Percentiles rank a stretch among this genome's conserved stretches.
phyloP scores from a whole-genome alignment of 2,329 filamentous ascomycete genomes.

The Chalara sp. region DNA sequence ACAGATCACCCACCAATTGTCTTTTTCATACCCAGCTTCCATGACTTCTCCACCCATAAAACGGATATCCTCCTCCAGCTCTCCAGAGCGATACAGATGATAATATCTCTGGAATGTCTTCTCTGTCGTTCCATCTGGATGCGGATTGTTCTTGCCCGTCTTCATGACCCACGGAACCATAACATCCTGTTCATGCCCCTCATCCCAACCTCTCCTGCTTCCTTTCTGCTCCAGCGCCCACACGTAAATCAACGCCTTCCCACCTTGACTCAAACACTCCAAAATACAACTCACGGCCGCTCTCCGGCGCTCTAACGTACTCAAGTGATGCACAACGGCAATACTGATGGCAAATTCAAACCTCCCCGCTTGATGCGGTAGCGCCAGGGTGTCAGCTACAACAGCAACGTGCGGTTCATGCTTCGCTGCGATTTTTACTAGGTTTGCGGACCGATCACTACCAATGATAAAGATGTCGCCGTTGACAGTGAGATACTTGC shows the following conservation, averaged over 20 bases:
- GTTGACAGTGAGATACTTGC: constrained; percentile 86
- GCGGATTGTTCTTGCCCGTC: constrained; percentile 28
- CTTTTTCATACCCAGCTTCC: constrained; percentile 85
- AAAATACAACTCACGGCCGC: constrained; percentile 69
- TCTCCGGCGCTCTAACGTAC: constrained; percentile 64
- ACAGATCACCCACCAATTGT: constrained; percentile 92
- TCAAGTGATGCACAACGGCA: constrained; percentile 90
- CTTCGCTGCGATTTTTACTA: constrained; percentile 43
- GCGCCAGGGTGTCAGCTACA: constrained; percentile 74
- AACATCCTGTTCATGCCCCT: constrained; percentile 77
- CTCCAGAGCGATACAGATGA: constrained; percentile 80
- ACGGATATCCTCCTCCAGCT: constrained; percentile 74
- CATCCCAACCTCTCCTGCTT: constrained; percentile 84
- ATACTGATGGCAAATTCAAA: constrained; percentile 93
- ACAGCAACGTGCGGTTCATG: constrained; percentile 55
- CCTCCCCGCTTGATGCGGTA: constrained; percentile 63
- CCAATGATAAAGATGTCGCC: constrained; percentile 70
- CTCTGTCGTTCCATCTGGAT: constrained; percentile 28
- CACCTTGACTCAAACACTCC: constrained; percentile 51
- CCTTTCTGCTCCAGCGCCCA: constrained; percentile 91
- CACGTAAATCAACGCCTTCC: constrained; percentile 76
- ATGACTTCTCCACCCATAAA: constrained; percentile 70
- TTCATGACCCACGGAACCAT: constrained; percentile 90
- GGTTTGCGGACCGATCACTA: constrained; percentile 68
- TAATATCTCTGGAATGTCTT: constrained; percentile 77